phyloP scores from a whole-genome alignment of 1,284 basidiomycete species.

The Cutaneotrichosporon dermatis region DNA sequence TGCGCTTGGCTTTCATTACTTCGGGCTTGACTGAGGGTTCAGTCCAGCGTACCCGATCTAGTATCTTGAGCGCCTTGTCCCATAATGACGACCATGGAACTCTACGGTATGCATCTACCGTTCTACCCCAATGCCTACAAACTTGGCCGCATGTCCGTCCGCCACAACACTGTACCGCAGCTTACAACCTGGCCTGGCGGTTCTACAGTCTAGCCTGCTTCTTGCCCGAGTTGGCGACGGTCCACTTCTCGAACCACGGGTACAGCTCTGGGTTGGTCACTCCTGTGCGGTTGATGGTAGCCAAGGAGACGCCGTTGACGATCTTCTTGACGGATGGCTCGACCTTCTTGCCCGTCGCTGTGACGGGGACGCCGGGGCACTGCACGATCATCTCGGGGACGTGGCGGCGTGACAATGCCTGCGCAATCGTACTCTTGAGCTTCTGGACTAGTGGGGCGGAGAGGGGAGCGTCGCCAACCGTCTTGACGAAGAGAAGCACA shows the following conservation, averaged over 20 bases:
- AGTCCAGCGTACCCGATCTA: no score
- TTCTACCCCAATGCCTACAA: no score
- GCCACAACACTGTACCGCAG: neutral
- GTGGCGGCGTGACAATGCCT: slow-evolving; percentile 30
- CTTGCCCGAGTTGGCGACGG: slow-evolving; percentile 6
- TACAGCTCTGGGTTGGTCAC: slow-evolving; percentile 18
- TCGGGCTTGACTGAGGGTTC: no score
- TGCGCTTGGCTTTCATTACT: no score
- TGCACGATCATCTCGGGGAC: slow-evolving; percentile 35
- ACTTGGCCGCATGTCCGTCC: no score
- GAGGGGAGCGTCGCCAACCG: slow-evolving; percentile 22
- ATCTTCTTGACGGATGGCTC: slow-evolving; percentile 23
- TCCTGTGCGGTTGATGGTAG: slow-evolving; percentile 15
- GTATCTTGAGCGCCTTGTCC: no score
- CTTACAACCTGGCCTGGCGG: no score
- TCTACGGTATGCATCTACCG: no score
- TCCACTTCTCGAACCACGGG: slow-evolving; percentile 17
- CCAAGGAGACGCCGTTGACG: slow-evolving; percentile 17
- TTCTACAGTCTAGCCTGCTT: slow-evolving; percentile 2
- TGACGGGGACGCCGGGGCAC: slow-evolving; percentile 22
- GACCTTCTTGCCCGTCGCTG: slow-evolving; percentile 20
- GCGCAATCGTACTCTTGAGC: slow-evolving; percentile 30
- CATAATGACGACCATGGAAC: no score
- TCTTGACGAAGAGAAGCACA: slow-evolving; percentile 40
- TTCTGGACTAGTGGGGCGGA: slow-evolving; percentile 14